phyloP scores from a whole-genome alignment of 441 rosid species.

The Euphorbia celastroides region DNA sequence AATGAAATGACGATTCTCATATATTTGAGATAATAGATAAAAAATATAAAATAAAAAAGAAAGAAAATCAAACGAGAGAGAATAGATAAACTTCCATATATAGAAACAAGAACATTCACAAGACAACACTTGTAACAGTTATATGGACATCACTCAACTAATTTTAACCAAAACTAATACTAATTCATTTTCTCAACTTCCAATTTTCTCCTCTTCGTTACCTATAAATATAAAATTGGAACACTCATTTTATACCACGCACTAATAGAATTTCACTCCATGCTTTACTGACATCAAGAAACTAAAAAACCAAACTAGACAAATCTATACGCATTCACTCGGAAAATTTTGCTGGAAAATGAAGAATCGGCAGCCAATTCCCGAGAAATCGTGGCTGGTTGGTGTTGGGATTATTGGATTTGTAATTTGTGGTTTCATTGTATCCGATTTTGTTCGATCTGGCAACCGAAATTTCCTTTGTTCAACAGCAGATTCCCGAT shows the following conservation, averaged over 20 bases:
- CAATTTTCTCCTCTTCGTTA: not conserved
- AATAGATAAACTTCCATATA: not conserved
- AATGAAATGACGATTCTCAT: too few relatives aligned
- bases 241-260: not conserved
- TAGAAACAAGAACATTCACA: not conserved
- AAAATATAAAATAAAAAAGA: too few relatives aligned
- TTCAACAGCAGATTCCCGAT: slow-evolving; percentile 26
- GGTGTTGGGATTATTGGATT: slow-evolving; percentile 36
- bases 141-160: not conserved
- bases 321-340: not conserved
- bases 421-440: slow-evolving; percentile 36
- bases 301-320: not conserved
- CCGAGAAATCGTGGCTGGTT: slow-evolving; percentile 39
- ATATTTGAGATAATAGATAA: too few relatives aligned
- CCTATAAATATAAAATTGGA: not conserved
- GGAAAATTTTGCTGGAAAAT: not conserved
- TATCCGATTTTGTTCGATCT: slow-evolving; percentile 36
- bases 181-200: not conserved
- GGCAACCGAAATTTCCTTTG: slow-evolving; percentile 44
- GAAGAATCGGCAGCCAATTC: slow-evolving; percentile 28
- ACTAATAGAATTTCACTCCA: not conserved
- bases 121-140: not conserved
- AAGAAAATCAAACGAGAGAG: too few relatives aligned
- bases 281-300: not conserved
- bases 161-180: not conserved